Percentiles rank a stretch among this genome's conserved stretches.
Conservation (phyloP, 768 basidiomycete genomes). For the Boletus speciosus region DNA sequence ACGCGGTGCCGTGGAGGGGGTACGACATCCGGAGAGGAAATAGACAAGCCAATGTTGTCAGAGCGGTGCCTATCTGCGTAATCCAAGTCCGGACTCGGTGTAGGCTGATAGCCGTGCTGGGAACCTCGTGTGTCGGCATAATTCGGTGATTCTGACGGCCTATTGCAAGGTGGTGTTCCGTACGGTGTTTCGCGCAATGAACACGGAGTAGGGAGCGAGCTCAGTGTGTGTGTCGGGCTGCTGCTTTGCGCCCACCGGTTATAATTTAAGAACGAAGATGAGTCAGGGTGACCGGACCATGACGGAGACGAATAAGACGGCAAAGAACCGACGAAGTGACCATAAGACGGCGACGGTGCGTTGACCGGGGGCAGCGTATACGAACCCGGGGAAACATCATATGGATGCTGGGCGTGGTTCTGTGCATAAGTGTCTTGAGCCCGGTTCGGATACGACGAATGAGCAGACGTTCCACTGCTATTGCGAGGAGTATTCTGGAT, state of each 20-base stretch:
- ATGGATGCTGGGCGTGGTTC: conserved; percentile 25
- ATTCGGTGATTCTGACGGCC: conserved; percentile 37
- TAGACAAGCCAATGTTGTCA: conserved; percentile 28
- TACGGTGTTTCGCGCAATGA: conserved; percentile 30
- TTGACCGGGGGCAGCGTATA: conserved; percentile 34
- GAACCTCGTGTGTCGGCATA: conserved; percentile 26
- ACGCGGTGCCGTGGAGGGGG: conserved; percentile 56
- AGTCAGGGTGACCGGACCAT: conserved; percentile 28
- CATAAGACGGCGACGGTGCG: conserved; percentile 26
- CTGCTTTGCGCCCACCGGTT: conserved; percentile 29
- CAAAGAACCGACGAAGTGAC: conserved; percentile 22
- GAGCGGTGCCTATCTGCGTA: conserved; percentile 36
- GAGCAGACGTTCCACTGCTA: conserved; percentile 14
- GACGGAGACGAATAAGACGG: conserved; percentile 27
- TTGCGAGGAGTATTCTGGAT: conserved; percentile 28
- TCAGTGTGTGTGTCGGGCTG: conserved; percentile 28
- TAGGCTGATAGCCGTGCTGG: conserved; percentile 38
- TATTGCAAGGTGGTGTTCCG: conserved; percentile 28
- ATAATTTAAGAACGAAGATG: conserved; percentile 29
- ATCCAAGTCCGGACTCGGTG: conserved; percentile 36
- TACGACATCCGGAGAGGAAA: conserved; percentile 41
- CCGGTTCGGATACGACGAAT: conserved; percentile 26
- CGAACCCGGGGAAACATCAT: conserved; percentile 26
- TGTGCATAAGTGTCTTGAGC: conserved; percentile 26
- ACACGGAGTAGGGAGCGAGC: conserved; percentile 24